phyloP scores from a whole-genome alignment of 305 asterid species.

The Solanum hybrid region DNA sequence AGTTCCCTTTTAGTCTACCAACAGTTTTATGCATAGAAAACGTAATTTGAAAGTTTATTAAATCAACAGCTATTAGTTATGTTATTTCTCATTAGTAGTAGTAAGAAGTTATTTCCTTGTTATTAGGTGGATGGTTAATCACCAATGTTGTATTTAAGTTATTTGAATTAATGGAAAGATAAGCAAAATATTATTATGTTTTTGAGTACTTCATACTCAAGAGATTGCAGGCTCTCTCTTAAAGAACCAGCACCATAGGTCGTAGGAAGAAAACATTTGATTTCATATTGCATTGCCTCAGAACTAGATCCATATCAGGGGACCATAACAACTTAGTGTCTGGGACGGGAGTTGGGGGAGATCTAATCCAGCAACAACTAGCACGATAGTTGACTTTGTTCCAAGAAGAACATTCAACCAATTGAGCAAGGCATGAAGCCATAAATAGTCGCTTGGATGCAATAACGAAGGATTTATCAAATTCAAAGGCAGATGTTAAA shows the following conservation, averaged over 20 bases:
- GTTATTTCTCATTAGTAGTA: too few relatives aligned
- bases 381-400: neutral
- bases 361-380: neutral
- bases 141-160: neutral
- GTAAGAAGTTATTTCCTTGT: neutral
- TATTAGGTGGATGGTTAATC: neutral
- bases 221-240: neutral
- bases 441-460: neutral
- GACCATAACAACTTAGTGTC: neutral
- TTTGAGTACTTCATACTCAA: neutral
- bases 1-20: neutral
- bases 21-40: too few relatives aligned
- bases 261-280: neutral
- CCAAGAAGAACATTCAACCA: too few relatives aligned
- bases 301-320: neutral
- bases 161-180: neutral
- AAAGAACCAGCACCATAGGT: rapidly evolving
- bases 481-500: neutral
- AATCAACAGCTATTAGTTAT: neutral
- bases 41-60: rapidly evolving
- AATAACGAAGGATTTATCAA: neutral
- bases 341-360: rapidly evolving
- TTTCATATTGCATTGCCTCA: neutral
- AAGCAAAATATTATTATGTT: neutral
- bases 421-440: too few relatives aligned